Evolutionary conservation across 805 yeast species (phyloP), one percentile per base, ranked within the genome.

Genomic region (Ogataea paraovalis): DNA sequence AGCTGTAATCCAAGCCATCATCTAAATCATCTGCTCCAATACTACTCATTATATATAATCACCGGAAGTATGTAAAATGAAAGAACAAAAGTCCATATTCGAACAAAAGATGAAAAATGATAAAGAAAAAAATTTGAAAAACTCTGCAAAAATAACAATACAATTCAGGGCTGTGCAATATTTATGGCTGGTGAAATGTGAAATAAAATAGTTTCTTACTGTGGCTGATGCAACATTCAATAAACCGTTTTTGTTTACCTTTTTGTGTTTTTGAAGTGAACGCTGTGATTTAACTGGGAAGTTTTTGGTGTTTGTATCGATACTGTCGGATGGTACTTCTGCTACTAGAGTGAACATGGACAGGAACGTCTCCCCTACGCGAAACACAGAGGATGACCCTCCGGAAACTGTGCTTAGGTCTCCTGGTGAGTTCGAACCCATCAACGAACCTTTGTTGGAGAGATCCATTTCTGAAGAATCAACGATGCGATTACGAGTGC

Each of bases 11-110:
- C 43, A 88, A 69, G 2, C 89, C 92, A 61, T 87, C 96, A 44
- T 87, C 91, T 49, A 88, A 70, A 50, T 85, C 96, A 64, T 89
- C 96, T 14, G 76, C 85, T 12, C 46, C 62, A n/a, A 50, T 46
- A 13, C 19, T 25, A 4, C 37, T 20, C 54, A 46, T 53, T 3
- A 12, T 41, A 18, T 34, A 16, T 34, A 20, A 20, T 37, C 9
- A 8, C 6, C 20, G 7, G 16, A 38, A 20, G 21, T 7, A 38
- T 7, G 14, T 6, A n/a, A 32, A n/a, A 34, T 16, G 21, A 34
- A n/a, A 34, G 19, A 13, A 34, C 4, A 6, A 13, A 6, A 34
- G 9, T 10, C 7, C 10, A 25, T 25, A 7, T 10, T 25, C 34
- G 12, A 8, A 30, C 5, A 30, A 30, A 30, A 30, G 34, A 10